Percentiles rank a stretch among this genome's conserved stretches.
Conservation (phyloP, 331 rosid genomes). For the Acacia concinna region DNA sequence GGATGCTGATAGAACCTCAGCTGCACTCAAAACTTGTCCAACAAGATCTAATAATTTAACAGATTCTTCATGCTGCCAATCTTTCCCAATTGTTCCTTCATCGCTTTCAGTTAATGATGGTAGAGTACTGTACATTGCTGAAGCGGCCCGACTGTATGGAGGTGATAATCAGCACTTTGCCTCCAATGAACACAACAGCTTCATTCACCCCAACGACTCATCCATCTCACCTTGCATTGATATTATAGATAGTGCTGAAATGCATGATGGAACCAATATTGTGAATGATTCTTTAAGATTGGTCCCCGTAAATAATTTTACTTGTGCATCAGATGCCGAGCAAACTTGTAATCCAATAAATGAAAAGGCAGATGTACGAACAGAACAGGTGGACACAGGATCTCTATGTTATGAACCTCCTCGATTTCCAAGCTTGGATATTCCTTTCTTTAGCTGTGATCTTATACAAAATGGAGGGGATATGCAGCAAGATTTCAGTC, state of each 20-base stretch:
- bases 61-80: conserved; percentile 48
- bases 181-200: conserved; percentile 45
- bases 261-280: conserved; percentile 48
- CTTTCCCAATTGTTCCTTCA: conserved; percentile 39
- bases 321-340: conserved; percentile 44
- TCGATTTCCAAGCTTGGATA: conserved; percentile 86
- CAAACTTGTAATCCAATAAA: conserved; percentile 45
- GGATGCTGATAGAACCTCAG: conserved; percentile 37
- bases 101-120: conserved; percentile 49
- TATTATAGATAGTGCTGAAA: conserved; percentile 32
- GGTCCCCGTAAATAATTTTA: conserved; percentile 71
- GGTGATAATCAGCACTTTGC: conserved; percentile 56
- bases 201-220: conserved; percentile 53
- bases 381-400: conserved; percentile 62
- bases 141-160: conserved; percentile 51
- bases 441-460: conserved; percentile 96
- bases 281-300: conserved; percentile 52
- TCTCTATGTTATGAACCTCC: conserved; percentile 92
- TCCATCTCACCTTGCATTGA: conserved; percentile 33
- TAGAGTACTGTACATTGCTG: conserved; percentile 41
- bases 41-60: conserved; percentile 30
- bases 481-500: conserved; percentile 97
- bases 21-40: conserved; percentile 38
- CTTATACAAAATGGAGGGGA: conserved; percentile 77
- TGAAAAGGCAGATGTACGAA: conserved; percentile 40